Evolutionary conservation across 2,329 filamentous ascomycete species (phyloP).

Genomic region (Tolypocladium capitatum): DNA sequence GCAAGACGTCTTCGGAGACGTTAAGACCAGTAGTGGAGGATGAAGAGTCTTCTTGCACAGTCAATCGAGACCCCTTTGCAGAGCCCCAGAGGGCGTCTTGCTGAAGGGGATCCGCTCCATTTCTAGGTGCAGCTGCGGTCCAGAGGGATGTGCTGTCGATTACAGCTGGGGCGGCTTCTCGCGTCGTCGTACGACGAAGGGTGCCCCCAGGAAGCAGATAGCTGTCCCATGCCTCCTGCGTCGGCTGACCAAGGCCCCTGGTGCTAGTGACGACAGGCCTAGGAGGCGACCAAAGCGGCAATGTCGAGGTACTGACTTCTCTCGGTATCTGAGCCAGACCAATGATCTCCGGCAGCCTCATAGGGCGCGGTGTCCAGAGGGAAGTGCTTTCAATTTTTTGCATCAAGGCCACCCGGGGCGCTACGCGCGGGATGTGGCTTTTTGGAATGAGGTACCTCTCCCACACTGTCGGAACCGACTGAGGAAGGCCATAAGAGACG

Average conservation of each 20-base stretch:
- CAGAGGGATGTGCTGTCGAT: neutral
- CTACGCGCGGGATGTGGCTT: no score
- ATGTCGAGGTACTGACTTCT: no score
- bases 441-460: no score
- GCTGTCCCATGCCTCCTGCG: neutral
- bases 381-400: no score
- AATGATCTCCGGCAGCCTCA: no score
- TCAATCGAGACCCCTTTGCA: neutral
- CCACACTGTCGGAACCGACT: no score
- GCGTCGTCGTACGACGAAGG: neutral
- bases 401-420: no score
- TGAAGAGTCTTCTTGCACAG: neutral
- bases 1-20: neutral
- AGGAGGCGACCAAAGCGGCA: neutral
- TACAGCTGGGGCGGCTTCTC: neutral
- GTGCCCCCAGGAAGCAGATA: neutral
- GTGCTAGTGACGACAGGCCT: neutral
- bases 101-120: neutral
- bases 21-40: neutral
- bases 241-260: neutral
- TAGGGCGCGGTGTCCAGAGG: no score
- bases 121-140: neutral
- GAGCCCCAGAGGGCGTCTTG: neutral
- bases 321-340: no score
- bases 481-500: neutral